phyloP scores from a whole-genome alignment of 2,329 filamentous ascomycete genomes.

The Penicillium sp. region DNA sequence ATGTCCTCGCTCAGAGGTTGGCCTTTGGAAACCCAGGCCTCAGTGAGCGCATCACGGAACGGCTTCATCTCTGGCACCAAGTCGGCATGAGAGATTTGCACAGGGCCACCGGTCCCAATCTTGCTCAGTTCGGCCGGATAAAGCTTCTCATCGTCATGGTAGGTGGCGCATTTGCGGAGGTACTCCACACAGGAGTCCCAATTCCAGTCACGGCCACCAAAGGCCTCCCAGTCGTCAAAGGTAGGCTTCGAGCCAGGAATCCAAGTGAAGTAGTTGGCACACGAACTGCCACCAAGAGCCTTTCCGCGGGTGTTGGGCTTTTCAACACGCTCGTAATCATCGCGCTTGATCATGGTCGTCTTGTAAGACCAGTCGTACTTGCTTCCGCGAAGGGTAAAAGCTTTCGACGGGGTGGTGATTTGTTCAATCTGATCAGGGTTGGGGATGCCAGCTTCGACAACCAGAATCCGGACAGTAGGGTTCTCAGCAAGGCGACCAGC shows the following conservation, averaged over 20 bases:
- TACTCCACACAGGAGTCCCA: slow-evolving; percentile 46
- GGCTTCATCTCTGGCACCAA: slow-evolving; percentile 45
- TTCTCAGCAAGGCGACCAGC: slow-evolving; percentile 47
- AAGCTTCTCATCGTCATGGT: slow-evolving; percentile 46
- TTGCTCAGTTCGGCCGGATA: slow-evolving; percentile 41
- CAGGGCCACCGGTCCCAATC: slow-evolving; percentile 45
- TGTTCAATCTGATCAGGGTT: slow-evolving; percentile 43
- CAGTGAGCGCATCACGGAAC: slow-evolving; percentile 37
- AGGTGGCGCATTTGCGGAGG: slow-evolving; percentile 47
- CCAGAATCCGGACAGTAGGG: slow-evolving; percentile 30
- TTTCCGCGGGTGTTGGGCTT: slow-evolving; percentile 56
- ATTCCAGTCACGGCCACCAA: slow-evolving; percentile 44
- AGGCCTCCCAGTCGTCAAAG: slow-evolving; percentile 44
- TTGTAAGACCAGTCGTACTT: slow-evolving; percentile 55
- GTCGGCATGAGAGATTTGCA: slow-evolving; percentile 47
- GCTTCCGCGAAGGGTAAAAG: slow-evolving; percentile 48
- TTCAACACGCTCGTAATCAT: slow-evolving; percentile 52
- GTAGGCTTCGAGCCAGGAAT: slow-evolving; percentile 49
- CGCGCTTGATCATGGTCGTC: slow-evolving; percentile 50
- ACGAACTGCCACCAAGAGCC: slow-evolving; percentile 51
- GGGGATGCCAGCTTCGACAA: slow-evolving; percentile 24
- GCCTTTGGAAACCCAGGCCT: slow-evolving; percentile 49
- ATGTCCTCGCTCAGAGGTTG: slow-evolving; percentile 46
- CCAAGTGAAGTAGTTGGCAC: slow-evolving; percentile 57
- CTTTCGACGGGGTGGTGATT: slow-evolving; percentile 49